phyloP scores from a whole-genome alignment of 768 basidiomycete species.

The Brasilioporus rufonigricans region DNA sequence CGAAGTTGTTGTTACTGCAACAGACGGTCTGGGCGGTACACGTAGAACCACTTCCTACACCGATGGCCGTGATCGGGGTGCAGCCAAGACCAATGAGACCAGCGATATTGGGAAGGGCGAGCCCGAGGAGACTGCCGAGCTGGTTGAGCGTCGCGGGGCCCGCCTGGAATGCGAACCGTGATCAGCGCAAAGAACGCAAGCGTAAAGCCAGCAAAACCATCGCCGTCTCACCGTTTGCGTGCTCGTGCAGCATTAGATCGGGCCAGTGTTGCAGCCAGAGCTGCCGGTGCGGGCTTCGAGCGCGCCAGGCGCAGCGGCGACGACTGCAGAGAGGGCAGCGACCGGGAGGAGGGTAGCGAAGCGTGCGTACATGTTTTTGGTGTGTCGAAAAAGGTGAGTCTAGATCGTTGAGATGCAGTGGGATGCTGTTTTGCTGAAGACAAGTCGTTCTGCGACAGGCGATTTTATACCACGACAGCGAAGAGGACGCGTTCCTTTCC shows the following conservation, averaged over 20 bases:
- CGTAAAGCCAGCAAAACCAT: no score
- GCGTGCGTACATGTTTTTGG: conserved; percentile 7
- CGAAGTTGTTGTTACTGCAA: no score
- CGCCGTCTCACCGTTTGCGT: not conserved
- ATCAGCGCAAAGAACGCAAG: no score
- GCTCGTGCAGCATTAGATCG: conserved; percentile 2
- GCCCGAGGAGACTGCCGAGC: no score
- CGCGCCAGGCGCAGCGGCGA: conserved; percentile 2
- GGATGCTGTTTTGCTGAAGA: not conserved
- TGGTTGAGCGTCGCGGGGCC: no score
- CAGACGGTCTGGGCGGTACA: no score
- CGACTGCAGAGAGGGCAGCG: conserved; percentile 8
- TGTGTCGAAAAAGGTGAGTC: not conserved
- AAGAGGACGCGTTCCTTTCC: no score
- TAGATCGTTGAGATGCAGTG: not conserved
- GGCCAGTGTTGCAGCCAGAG: conserved; percentile 8
- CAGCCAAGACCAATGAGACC: no score
- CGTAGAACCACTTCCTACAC: no score
- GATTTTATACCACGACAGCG: conserved; percentile 10
- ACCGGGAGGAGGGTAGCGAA: conserved; percentile 8
- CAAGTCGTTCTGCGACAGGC: not conserved
- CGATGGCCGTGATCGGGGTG: no score
- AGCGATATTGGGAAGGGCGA: no score
- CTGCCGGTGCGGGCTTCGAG: not conserved
- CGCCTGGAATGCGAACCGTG: no score